Percentiles rank a stretch among this genome's conserved stretches.
Evolutionary conservation across 2,329 filamentous ascomycete genomes (phyloP).

Genomic region (Mycosphaerella sp.): DNA sequence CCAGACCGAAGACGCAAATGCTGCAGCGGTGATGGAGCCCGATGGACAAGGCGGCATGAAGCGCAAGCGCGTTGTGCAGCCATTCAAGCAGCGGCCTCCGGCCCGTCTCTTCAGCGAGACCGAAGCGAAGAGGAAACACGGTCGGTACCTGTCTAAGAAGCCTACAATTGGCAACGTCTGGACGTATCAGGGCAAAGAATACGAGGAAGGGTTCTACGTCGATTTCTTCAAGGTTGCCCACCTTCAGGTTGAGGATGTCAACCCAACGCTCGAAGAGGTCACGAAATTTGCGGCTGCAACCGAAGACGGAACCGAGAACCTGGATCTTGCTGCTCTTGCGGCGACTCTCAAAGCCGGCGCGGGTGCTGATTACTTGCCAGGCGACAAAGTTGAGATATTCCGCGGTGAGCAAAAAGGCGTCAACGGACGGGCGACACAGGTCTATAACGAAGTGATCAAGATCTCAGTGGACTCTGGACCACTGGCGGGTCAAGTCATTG

Average conservation of each 20-base stretch:
- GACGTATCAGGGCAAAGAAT: conserved; percentile 81
- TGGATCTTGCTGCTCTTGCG: conserved; percentile 85
- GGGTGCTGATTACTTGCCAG: conserved; percentile 77
- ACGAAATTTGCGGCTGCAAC: conserved; percentile 85
- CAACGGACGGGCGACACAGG: conserved; percentile 74
- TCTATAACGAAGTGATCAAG: conserved; percentile 87
- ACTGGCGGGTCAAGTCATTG: conserved; percentile 74
- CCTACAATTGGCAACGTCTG: conserved; percentile 61
- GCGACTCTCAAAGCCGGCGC: conserved; percentile 82
- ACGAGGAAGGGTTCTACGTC: conserved; percentile 85
- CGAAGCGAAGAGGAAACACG: conserved; percentile 84
- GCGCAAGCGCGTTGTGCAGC: conserved; percentile 58
- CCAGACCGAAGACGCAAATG: conserved; percentile 66
- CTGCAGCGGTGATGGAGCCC: conserved; percentile 31
- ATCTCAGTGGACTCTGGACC: conserved; percentile 78
- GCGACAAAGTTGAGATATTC: conserved; percentile 95
- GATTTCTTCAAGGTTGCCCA: conserved; percentile 90
- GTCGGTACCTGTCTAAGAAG: conserved; percentile 48
- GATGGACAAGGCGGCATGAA: conserved; percentile 48
- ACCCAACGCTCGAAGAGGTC: conserved; percentile 88
- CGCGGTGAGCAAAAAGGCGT: conserved; percentile 92
- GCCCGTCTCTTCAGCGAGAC: conserved; percentile 87
- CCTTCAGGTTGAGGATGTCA: conserved; percentile 80
- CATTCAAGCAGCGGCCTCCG: conserved; percentile 62
- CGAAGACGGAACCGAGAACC: conserved; percentile 87